phyloP scores from a whole-genome alignment of 495 filamentous ascomycete genomes.

The Xylaria curta region DNA sequence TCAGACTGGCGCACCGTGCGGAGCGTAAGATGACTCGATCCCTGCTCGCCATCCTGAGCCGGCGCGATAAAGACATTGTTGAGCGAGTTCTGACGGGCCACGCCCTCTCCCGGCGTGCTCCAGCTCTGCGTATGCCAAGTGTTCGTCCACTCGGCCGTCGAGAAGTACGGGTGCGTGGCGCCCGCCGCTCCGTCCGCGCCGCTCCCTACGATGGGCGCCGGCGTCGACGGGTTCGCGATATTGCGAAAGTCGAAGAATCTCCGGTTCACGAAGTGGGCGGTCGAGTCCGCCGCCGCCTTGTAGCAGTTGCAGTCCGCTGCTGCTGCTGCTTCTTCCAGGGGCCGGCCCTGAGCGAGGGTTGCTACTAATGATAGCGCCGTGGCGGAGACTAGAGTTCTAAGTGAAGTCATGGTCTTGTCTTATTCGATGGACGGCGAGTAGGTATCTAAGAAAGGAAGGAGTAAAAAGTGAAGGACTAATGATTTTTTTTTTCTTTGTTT shows the following conservation, averaged over 20 bases:
- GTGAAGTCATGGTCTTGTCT: background rate
- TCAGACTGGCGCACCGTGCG: slow-evolving; percentile 55
- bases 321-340: background rate
- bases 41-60: slow-evolving; percentile 37
- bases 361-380: slow-evolving; percentile 18
- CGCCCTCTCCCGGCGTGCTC: slow-evolving; percentile 49
- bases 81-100: slow-evolving; percentile 65
- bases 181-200: slow-evolving; percentile 37
- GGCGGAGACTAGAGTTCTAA: slow-evolving; percentile 8
- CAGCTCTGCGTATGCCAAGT: slow-evolving; percentile 67
- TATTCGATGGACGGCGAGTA: background rate
- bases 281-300: slow-evolving; percentile 48
- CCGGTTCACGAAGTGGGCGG: slow-evolving; percentile 65
- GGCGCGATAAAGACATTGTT: slow-evolving; percentile 68
- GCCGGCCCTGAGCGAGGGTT: slow-evolving; percentile 11
- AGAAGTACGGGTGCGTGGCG: slow-evolving; percentile 51
- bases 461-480: background rate
- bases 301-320: slow-evolving; percentile 53
- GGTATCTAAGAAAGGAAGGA: background rate
- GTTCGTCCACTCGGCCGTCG: slow-evolving; percentile 45
- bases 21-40: slow-evolving; percentile 57
- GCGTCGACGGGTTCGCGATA: slow-evolving; percentile 47
- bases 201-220: slow-evolving; percentile 41
- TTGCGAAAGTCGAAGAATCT: slow-evolving; percentile 73
- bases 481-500: background rate